Percentiles rank a stretch among this genome's conserved stretches.
Conservation (phyloP, 1,284 basidiomycete genomes). For the Microbotryum intermedium region DNA sequence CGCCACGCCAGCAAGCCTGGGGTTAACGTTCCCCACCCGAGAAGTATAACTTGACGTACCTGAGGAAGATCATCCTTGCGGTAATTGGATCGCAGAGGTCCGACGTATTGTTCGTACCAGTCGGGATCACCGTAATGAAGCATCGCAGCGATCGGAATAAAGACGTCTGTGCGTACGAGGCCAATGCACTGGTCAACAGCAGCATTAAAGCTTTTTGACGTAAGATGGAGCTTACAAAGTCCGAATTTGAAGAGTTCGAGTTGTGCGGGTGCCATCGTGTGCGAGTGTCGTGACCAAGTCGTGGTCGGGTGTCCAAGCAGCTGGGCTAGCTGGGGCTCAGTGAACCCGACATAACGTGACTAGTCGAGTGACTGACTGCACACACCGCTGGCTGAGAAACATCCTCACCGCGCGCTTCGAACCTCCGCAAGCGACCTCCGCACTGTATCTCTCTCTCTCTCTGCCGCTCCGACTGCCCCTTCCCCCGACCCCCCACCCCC, state of each 20-base stretch:
- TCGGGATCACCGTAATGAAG: slow-evolving; percentile 40
- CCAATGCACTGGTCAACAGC: background rate
- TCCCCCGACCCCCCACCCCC: too few species aligned
- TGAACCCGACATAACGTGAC: too few species aligned
- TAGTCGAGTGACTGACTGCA: too few species aligned
- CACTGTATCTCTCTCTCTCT: too few species aligned
- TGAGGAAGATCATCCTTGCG: slow-evolving; percentile 17
- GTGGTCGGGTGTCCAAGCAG: too few species aligned
- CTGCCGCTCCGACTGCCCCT: too few species aligned
- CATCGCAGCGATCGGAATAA: slow-evolving; percentile 40
- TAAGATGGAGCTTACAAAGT: slow-evolving; percentile 15
- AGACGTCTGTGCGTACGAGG: slow-evolving; percentile 33
- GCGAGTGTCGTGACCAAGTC: too few species aligned
- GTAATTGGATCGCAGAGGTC: slow-evolving; percentile 27
- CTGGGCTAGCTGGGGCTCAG: too few species aligned
- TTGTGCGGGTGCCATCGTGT: slow-evolving; percentile 23
- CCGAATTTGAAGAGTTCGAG: slow-evolving; percentile 30
- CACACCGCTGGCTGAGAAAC: too few species aligned
- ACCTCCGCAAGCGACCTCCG: too few species aligned
- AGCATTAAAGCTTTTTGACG: background rate
- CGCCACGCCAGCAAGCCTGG: background rate
- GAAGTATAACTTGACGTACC: background rate
- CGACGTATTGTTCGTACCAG: slow-evolving; percentile 38
- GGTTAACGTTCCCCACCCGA: background rate
- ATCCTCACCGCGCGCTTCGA: too few species aligned